These are phyloP conservation scores for Paulownia fortunei DNA, from an alignment of 257 asterid genomes.

Conservation along the genomic window DNA sequence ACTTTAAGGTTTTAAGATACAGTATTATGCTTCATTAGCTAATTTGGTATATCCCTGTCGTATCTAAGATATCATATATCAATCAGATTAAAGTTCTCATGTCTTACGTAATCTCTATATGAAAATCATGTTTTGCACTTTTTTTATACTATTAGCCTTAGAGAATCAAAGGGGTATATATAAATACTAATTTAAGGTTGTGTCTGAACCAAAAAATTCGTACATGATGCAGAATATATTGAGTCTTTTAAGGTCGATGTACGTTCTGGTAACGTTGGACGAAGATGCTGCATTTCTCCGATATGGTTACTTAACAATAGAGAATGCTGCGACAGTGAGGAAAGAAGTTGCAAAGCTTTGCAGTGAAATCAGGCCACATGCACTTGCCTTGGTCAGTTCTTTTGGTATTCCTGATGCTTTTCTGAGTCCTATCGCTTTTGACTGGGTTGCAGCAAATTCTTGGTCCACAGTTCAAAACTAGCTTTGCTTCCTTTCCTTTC, in stretches of 20 bases:
- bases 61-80: not conserved
- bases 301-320: conserved; percentile 68
- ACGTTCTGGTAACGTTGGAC: conserved; percentile 67
- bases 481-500: not conserved
- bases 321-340: conserved; percentile 74
- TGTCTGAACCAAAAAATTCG: not conserved
- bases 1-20: not conserved
- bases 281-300: conserved; percentile 91
- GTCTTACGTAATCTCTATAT: no score
- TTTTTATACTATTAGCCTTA: no score
- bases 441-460: conserved; percentile 91
- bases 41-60: not conserved
- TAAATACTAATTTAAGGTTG: not conserved
- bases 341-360: conserved; percentile 77
- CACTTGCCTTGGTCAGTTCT: conserved; percentile 74
- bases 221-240: conserved; percentile 59
- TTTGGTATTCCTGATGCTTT: conserved; percentile 96
- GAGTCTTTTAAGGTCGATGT: conserved; percentile 75
- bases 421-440: conserved; percentile 85
- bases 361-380: conserved; percentile 81
- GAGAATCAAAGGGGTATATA: not conserved
- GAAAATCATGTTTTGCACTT: no score
- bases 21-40: not conserved
- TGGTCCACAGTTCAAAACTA: conserved; percentile 55
- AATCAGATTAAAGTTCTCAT: no score